phyloP scores from a whole-genome alignment of 164 flowering plant species.

The Liriodendron chinense region DNA sequence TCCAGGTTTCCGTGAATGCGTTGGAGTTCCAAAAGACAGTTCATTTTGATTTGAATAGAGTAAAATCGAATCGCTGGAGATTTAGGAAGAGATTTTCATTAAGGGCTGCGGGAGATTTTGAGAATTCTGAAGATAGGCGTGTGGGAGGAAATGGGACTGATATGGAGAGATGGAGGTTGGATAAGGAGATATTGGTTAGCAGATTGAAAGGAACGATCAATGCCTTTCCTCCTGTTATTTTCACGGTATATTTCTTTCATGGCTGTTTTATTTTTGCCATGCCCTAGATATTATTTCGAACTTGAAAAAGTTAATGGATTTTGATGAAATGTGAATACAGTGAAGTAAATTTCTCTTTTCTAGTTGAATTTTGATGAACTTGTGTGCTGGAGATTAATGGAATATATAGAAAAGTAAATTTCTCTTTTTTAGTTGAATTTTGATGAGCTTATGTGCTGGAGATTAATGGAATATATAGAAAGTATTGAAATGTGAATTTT shows the following conservation, averaged over 20 bases:
- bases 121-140: slow-evolving; percentile 17
- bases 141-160: slow-evolving; percentile 12
- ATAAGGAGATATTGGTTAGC: slow-evolving; percentile 16
- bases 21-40: slow-evolving; percentile 18
- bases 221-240: slow-evolving; percentile 36
- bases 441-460: background rate
- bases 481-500: too few species aligned
- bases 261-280: background rate
- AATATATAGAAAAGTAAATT: too few species aligned
- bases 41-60: slow-evolving; percentile 6
- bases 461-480: background rate
- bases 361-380: background rate
- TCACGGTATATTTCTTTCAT: slow-evolving; percentile 28
- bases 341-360: background rate
- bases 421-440: background rate
- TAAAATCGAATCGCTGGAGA: slow-evolving; percentile 15
- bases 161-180: slow-evolving; percentile 8
- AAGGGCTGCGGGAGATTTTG: slow-evolving; percentile 18
- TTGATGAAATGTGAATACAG: background rate
- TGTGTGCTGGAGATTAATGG: background rate
- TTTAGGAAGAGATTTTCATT: slow-evolving; percentile 6
- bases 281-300: background rate
- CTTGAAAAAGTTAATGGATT: background rate
- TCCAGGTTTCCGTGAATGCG: slow-evolving; percentile 12
- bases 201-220: slow-evolving; percentile 32